Evolutionary conservation across 257 asterid species (phyloP), one percentile per base, ranked within the genome.

Genomic region (Eustoma russellianum): DNA sequence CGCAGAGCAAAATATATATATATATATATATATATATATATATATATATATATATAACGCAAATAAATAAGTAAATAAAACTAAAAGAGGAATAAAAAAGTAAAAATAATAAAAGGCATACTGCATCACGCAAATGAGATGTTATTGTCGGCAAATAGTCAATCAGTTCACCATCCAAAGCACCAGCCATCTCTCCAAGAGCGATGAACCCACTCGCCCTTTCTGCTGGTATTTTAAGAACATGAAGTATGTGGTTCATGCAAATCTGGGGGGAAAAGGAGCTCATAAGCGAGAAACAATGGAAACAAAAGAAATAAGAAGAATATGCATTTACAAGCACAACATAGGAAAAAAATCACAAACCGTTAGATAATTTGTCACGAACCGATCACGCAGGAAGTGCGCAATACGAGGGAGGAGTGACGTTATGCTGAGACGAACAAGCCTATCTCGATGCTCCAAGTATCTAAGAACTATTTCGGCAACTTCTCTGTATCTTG

Each of bases 131-230:
- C 65, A 92, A 74, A 79, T 92, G 97, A 60, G 91, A 60, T 38
- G 94, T 88, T 83, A 92, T 88, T 81, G 86, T 92, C 88, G 97
- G 95, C 99, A 92, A 77, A 88, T 88, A 92, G 70, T 88, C 74
- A 33, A 77, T 69, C 71, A 92, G 97, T 74, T 92, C 97, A 56
- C 99, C 99, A 64, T 88, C 97, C 76, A 92, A 77, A 41, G 99
- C 99, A 69, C 95, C 99, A 66, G 99, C 97, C 99, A 92, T 92
- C 79, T 92, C 99, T 69, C 99, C 99, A 17, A 92, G 94, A 60
- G 99, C 99, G 67, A 85, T 85, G 81, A 92, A 92, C 66, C 97
- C 99, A 66, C 97, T 85, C 49, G 91, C 88, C 68, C 94, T 87
- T 69, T 92, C 99, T 14, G 97, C 97, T 17, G 97, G 97, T 68